These are phyloP conservation scores for Sporopachydermia lactativora DNA, from an alignment of 805 yeast genomes.

Conservation along the genomic window DNA sequence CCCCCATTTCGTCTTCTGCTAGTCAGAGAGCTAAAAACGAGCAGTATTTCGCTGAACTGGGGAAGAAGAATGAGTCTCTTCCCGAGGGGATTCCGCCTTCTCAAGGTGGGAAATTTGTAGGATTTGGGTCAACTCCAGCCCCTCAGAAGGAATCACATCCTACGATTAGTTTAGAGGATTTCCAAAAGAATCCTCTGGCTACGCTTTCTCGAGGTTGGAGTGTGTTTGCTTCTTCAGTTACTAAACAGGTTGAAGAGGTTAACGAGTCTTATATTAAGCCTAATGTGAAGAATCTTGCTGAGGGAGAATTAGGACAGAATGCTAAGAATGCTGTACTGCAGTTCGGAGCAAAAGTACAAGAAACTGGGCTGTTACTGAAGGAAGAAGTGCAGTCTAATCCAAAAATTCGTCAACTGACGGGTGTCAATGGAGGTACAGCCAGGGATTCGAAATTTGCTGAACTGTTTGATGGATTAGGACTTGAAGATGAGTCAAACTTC, in stretches of 20 bases:
- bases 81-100: conserved; percentile 79
- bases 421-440: conserved; percentile 6
- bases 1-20: conserved; percentile 8
- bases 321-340: conserved; percentile 92
- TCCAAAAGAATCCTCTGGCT: conserved; percentile 81
- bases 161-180: conserved; percentile 47
- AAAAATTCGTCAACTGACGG: conserved; percentile 14
- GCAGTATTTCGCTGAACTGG: conserved; percentile 67
- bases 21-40: conserved; percentile 52
- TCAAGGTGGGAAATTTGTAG: conserved; percentile 86
- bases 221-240: conserved; percentile 70
- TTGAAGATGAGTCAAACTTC: conserved; percentile 15
- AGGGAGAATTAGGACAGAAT: conserved; percentile 65
- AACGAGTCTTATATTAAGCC: conserved; percentile 86
- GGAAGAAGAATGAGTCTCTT: conserved; percentile 54
- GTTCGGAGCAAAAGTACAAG: conserved; percentile 89
- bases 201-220: conserved; percentile 92
- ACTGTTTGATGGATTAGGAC: conserved; percentile 43
- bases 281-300: conserved; percentile 66
- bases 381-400: conserved; percentile 23
- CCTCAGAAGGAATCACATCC: conserved; percentile 20
- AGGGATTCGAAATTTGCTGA: conserved; percentile 31
- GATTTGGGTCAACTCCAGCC: conserved; percentile 75
- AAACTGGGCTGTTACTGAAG: conserved; percentile 46
- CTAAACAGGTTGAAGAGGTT: conserved; percentile 74